Conservation (phyloP, 768 basidiomycete genomes). For the Cubamyces lactineus region DNA sequence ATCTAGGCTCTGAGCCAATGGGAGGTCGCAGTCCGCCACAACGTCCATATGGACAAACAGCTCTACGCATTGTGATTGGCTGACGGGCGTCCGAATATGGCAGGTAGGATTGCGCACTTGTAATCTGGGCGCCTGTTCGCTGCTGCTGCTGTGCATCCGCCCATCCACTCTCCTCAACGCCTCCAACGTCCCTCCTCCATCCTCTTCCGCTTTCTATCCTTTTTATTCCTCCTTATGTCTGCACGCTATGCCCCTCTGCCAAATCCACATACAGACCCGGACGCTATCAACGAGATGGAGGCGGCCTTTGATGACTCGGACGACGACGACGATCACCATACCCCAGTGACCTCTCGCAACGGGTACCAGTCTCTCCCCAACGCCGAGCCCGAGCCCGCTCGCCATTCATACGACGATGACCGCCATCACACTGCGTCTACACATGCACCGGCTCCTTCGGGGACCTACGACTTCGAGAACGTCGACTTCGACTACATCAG, state of each 20-base stretch:
- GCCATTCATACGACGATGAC: constrained; percentile 29
- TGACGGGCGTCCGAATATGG: constrained; percentile 9
- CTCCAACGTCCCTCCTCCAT: constrained; percentile 1
- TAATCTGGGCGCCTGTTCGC: constrained; percentile 5
- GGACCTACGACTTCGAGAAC: constrained; percentile 77
- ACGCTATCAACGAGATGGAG: constrained; percentile 69
- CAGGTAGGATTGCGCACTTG: background rate
- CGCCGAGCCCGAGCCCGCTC: constrained; percentile 22
- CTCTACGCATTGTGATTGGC: constrained; percentile 2
- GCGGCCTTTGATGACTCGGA: constrained; percentile 86
- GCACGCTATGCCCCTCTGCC: constrained; percentile 73
- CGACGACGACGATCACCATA: constrained; percentile 60
- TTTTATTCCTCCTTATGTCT: constrained; percentile 36
- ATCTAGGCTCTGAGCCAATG: constrained; percentile 17
- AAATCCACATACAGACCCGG: constrained; percentile 53
- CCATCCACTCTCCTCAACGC: background rate
- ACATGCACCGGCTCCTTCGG: constrained; percentile 25
- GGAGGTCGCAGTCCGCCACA: constrained; percentile 8
- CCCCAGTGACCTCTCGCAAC: constrained; percentile 33
- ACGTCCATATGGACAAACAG: constrained; percentile 20
- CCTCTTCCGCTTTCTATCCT: background rate
- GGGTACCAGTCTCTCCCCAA: constrained; percentile 29
- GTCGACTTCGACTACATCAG: constrained; percentile 68
- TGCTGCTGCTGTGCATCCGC: background rate
- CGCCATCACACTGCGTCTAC: constrained; percentile 12